Evolutionary conservation across 2,329 filamentous ascomycete genomes (phyloP), one percentile per base, ranked within the genome.

Genomic region (Fusarium liriodendri): DNA sequence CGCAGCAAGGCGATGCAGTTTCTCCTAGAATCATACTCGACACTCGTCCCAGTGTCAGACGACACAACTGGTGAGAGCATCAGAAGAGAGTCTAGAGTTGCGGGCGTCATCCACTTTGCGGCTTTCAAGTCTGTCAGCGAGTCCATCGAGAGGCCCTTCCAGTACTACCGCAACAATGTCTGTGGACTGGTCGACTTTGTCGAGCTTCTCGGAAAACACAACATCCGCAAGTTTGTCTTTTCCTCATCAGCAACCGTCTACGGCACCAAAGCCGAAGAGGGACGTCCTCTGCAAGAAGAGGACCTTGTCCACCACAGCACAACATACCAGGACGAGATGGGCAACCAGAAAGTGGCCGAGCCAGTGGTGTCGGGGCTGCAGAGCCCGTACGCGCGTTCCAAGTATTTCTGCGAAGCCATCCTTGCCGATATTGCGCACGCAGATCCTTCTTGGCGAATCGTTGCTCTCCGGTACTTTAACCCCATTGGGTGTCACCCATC

Each of bases 81-180:
- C n/a, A 72, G 40, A 69, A 52, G 22, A 6, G 37, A 37, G 25
- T 76, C 72, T 13, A 63, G 67, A 40, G 69, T 76, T 14, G 47
- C 67, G 4, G 90, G 90, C 1, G 90, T 93, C n/a, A 92, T 93
- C 66, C 91, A 93, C 77, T 93, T 93, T 73, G 91, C 91, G 16
- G 91, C 91, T 1, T 89, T 89, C 84, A 93, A 93, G 79, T 89
- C 90, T 3, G 90, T 92, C 0, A 87, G 87, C 29, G 90, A 93
- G 75, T 92, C 89, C 50, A 92, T 92, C 82, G 29, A 83, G 85
- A 67, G 71, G 13, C 91, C 91, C 1, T 80, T 93, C 65, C 87
- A 87, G 67, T 93, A 93, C 81, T 93, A 93, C 80, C 85, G 86
- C 68, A 93, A 93, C 83, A 93, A 93, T 69, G 89, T 93, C 35